phyloP scores from a whole-genome alignment of 2,329 filamentous ascomycete genomes.

The Achaetomium macrosporum region DNA sequence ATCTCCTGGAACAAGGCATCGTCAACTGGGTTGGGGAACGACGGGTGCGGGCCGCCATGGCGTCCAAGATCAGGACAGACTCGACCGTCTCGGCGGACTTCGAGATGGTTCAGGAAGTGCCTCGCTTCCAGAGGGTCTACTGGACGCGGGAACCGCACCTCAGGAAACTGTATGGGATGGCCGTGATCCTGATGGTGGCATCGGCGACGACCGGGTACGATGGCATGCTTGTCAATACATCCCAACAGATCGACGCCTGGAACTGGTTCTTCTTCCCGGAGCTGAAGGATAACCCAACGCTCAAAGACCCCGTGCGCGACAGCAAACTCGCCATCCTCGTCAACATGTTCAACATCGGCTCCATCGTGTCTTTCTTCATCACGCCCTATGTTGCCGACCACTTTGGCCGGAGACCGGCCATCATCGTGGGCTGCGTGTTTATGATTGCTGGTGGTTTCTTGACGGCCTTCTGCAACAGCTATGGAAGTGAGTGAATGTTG shows the following conservation, averaged over 20 bases:
- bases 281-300: constrained; percentile 28
- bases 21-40: not conserved
- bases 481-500: constrained; percentile 33
- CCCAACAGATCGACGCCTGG: constrained; percentile 52
- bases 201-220: constrained; percentile 59
- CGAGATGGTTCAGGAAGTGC: constrained; percentile 39
- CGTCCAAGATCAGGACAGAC: constrained; percentile 11
- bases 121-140: constrained; percentile 48
- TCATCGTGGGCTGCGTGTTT: constrained; percentile 38
- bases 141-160: constrained; percentile 54
- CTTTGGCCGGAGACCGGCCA: constrained; percentile 39
- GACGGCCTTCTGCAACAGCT: constrained; percentile 39
- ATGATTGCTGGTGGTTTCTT: constrained; percentile 42
- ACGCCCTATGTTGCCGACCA: constrained; percentile 41
- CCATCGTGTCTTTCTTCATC: constrained; percentile 42
- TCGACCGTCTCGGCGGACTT: constrained; percentile 18
- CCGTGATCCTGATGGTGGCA: constrained; percentile 50
- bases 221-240: constrained; percentile 55
- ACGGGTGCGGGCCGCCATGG: constrained; percentile 8
- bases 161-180: constrained; percentile 49
- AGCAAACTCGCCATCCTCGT: constrained; percentile 44
- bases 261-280: constrained; percentile 43
- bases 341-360: constrained; percentile 49
- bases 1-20: not conserved
- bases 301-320: constrained; percentile 18